Base-by-base conservation (phyloP, 495 filamentous ascomycete genomes). In the Lichina pygmaea region DNA sequence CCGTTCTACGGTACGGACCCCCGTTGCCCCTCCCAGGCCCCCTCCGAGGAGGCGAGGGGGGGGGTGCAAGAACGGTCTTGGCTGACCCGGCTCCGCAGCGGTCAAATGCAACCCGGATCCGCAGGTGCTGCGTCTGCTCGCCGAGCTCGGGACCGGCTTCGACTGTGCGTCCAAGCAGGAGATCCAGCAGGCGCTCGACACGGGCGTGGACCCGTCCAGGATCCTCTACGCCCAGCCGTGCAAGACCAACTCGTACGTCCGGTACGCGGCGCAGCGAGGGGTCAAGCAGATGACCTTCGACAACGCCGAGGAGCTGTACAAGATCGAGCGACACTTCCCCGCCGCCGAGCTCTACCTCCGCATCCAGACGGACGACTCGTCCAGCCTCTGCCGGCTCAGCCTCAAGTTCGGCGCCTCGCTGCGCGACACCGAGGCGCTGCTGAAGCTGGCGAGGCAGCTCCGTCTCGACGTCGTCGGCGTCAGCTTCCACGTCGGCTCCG, bases 271-370 rank as follows among this genome's bases (percentile, higher is more conserved):
- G 46, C 69, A 74, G 57, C 59, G 78, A 46, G 78, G 75, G 48
- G 86, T 99, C 54, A 91, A 82, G 65, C 84, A 93, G 66, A 95
- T 99, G 85, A 95, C 89, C 9, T 94, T 95, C 54, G 89, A 99
- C 66, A 94, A 95, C 53, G 74, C 83, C 50, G 89, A 95, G 55
- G 91, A 99, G 65, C 72, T 99, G 34, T 82, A 86, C 71, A 95
- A 99, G 69, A 89, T 91, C 61, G 86, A 91, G 57, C 73, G 80
- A 51, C 69, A 82, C 49, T 93, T 71, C 55, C 91, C 89, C 9
- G 75, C 72, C 17, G 89, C 89, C 34, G 81, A 93, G 62, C 73
- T 95, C 11, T 85, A 80, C 63, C 68, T 99, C 34, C 84, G 89
- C 49, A 94, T 99, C 57, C 62, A 84, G 49, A 95, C 89, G 17